Evolutionary conservation across 768 basidiomycete species (phyloP).

Genomic region (Naganishia friedmannii): DNA sequence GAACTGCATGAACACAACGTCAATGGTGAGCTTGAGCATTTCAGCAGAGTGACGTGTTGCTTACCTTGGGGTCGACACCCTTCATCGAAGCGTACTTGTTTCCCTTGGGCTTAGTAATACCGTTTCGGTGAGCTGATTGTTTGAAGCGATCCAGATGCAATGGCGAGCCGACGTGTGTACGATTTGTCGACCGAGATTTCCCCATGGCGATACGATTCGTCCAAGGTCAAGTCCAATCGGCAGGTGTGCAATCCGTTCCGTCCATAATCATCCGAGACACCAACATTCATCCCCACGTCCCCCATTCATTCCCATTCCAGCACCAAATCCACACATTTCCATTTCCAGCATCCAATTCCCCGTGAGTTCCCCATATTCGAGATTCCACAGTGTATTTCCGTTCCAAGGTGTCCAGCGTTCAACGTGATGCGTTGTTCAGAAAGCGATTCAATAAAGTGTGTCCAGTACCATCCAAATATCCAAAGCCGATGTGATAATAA

Average conservation of each 20-base stretch:
- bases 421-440: background rate
- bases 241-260: background rate
- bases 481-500: background rate
- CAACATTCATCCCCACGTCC: background rate
- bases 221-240: background rate
- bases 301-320: background rate
- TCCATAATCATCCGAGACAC: background rate
- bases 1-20: slow-evolving; percentile 46
- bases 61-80: slow-evolving; percentile 65
- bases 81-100: slow-evolving; percentile 74
- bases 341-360: background rate
- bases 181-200: background rate
- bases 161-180: background rate
- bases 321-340: background rate
- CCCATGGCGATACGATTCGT: background rate
- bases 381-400: background rate
- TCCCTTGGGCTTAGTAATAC: slow-evolving; percentile 79
- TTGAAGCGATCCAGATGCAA: background rate
- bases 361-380: no score
- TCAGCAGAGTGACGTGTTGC: background rate
- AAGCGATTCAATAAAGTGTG: background rate
- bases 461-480: background rate
- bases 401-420: background rate
- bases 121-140: slow-evolving; percentile 76
- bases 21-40: background rate